Base-by-base conservation (phyloP, 257 asterid genomes). In the Nicotiana obtusifolia region DNA sequence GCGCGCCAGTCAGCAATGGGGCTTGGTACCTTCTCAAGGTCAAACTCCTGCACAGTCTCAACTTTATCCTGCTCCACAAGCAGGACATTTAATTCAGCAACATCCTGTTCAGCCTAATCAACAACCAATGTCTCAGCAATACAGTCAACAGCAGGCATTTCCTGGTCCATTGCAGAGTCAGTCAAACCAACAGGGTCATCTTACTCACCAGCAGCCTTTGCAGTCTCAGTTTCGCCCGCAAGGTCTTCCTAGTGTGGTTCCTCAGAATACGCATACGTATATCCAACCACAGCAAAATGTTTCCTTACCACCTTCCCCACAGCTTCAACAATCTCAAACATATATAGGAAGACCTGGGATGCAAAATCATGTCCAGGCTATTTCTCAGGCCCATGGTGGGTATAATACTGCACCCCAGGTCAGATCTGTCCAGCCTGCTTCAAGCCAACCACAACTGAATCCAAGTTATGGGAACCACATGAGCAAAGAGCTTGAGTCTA, bases 21-120 rank as follows among this genome's bases (percentile, higher is more conserved):
- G 85, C 15, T 75, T 89, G 44, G 77, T 91, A 81, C 89, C 89
- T 54, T 85, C 93, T 16, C 97, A 87, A 60, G 86, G 73, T 83
- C 97, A 88, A 86, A 85, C 83, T 75, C 82, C 85, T 41, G 69
- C 85, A 60, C 92, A 87, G 44, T 92, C 90, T 85, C 94, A 88
- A 83, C 87, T 87, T 84, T 90, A 87, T 77, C 83, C 94, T 83
- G 86, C 86, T 52, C 97, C 86, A 65, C 97, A 82, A 62, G 82
- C 82, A 16, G 78, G 84, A 60, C 84, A 83, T 67, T 88, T 88
- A 47, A 65, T 69, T 85, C 98, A 88, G 35, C 93, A 87, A 83
- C 90, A 86, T 75, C 94, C 91, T 64, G 84, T 86, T 86, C 93
- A 89, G 76, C 88, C 90, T 30, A 84, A 60, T 85, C 97, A 89